A percentile compares a stretch with the other conserved stretches of the same genome.
Evolutionary conservation across 306 rosid species (phyloP).

Genomic region (Cicer yamashitae): DNA sequence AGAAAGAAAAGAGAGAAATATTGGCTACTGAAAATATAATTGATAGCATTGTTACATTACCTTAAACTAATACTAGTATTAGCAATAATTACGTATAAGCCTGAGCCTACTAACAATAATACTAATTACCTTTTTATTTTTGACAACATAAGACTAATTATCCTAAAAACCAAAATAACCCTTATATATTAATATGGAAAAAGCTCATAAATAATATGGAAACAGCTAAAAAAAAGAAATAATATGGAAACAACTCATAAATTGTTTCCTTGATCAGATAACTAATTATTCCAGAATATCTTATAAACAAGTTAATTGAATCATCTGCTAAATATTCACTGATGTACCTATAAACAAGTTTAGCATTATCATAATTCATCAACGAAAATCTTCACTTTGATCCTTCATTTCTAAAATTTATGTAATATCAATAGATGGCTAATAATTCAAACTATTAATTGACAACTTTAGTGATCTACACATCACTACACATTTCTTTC

Average conservation of each 20-base stretch:
- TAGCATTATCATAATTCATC: slow-evolving; percentile 3
- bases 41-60: slow-evolving; percentile 7
- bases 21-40: slow-evolving; percentile 8
- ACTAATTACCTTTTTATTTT: background rate
- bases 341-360: background rate
- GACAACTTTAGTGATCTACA: background rate
- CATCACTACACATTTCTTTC: background rate
- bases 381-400: background rate
- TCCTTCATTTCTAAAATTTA: background rate
- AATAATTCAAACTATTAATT: background rate
- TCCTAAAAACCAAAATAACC: background rate
- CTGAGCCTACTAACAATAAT: background rate
- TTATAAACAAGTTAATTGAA: background rate
- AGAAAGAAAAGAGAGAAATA: slow-evolving; percentile 7
- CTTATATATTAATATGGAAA: background rate
- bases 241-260: background rate
- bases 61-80: background rate
- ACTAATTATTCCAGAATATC: background rate
- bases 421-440: background rate
- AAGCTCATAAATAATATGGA: background rate
- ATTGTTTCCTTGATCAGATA: slow-evolving; percentile 10
- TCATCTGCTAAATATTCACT: slow-evolving; percentile 10
- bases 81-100: background rate
- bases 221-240: background rate
- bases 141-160: too few species aligned